Base-by-base conservation (phyloP, 495 filamentous ascomycete genomes). In the Usnea hakonensis region DNA sequence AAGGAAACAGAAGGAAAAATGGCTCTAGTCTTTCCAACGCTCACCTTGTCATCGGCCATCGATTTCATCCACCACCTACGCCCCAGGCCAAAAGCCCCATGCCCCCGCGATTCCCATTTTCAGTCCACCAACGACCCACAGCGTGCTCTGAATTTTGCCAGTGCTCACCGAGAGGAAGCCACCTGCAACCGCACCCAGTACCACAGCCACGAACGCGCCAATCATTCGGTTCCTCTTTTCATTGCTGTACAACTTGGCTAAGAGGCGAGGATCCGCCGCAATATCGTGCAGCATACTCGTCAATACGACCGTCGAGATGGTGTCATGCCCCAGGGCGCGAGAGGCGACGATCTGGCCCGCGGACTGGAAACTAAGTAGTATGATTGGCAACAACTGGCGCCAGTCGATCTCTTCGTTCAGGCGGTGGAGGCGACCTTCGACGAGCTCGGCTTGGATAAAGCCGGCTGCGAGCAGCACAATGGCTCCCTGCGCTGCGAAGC, bases 221-320 rank as follows among this genome's bases (percentile, higher is more conserved):
- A 85, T 66, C n/a, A 87, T 76, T n/a, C 85, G 72, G 70, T 88
- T 86, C 28, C 85, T 75, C 73, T 87, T 87, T 1, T 75, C 75
- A 64, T 88, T 88, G 59, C 77, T 67, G 44, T 68, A 71, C 7
- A 77, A 71, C 33, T 23, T 16, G 30, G 72, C 73, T 8, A 71
- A 73, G 14, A 87, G 65, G 33, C 76, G 72, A n/a, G 83, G 79
- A 61, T 87, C 81, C 30, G 80, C 81, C n/a, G 83, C 79, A 59
- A 90, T 73, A 66, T 88, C 87, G 65, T 83, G 87, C 64, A 89
- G 85, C 19, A 88, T 77, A 61, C 79, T 85, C 9, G 87, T 90
- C 67, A 89, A 71, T 16, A 90, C 87, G 32, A 85, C 86, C 5
- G 85, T 86, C 10, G 87, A 87, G 40, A 90, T 79, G 71, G 89